Evolutionary conservation across 768 basidiomycete genomes (phyloP).

Genomic region (Coprinopsis marcescibilis): DNA sequence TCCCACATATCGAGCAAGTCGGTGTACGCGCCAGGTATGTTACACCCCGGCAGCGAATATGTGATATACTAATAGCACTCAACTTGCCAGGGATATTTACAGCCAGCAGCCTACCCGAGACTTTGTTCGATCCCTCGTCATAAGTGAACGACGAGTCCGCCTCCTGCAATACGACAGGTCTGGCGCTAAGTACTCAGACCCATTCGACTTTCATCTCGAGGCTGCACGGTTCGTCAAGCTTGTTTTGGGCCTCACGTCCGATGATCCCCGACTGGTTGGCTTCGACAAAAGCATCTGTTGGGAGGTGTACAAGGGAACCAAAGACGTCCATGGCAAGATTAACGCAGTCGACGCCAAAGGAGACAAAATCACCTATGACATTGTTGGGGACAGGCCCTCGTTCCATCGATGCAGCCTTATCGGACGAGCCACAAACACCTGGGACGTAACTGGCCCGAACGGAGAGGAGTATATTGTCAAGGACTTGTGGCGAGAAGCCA

Average conservation of each 20-base stretch:
- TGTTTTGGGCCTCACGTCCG: neutral
- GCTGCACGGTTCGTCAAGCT: neutral
- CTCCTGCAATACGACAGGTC: constrained; percentile 5
- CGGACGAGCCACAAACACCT: constrained; percentile 1
- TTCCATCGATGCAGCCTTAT: neutral
- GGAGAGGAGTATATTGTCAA: neutral
- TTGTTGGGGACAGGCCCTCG: neutral
- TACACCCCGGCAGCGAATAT: too few species aligned
- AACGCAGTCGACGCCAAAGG: neutral
- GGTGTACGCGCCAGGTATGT: too few species aligned
- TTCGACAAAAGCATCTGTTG: constrained; percentile 4
- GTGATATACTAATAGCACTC: too few species aligned
- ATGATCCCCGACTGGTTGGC: neutral
- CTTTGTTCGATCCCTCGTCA: constrained; percentile 1
- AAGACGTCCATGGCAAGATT: neutral
- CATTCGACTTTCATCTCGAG: constrained; percentile 2
- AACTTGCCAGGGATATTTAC: constrained; percentile 6
- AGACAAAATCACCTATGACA: neutral
- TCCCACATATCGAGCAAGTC: too few species aligned
- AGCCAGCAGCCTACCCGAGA: neutral
- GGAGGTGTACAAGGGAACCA: neutral
- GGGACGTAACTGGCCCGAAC: neutral
- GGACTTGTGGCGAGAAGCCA: neutral
- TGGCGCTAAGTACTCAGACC: neutral
- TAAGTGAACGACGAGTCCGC: neutral